phyloP scores from a whole-genome alignment of 2,329 filamentous ascomycete genomes.

The Penicillium concentricum region DNA sequence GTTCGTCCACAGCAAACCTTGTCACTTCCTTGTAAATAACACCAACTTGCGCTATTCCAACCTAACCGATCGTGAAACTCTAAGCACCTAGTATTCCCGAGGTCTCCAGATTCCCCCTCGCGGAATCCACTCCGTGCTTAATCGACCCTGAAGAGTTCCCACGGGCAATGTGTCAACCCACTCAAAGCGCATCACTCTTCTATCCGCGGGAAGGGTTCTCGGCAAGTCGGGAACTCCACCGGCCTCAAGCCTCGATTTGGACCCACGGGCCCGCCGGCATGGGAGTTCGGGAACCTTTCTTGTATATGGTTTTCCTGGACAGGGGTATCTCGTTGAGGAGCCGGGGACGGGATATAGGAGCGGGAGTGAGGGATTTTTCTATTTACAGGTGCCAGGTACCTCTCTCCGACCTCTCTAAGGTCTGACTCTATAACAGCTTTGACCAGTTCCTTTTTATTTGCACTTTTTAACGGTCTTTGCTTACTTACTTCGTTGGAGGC shows the following conservation, averaged over 20 bases:
- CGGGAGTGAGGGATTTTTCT: background rate
- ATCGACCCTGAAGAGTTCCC: background rate
- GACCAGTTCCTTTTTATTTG: background rate
- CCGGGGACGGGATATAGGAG: background rate
- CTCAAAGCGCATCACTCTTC: background rate
- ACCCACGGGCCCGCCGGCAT: constrained; percentile 9
- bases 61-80: background rate
- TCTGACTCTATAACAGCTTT: background rate
- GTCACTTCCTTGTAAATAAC: background rate
- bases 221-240: constrained; percentile 10
- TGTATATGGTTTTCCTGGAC: background rate
- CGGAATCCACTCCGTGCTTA: constrained; percentile 1
- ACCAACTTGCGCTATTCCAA: background rate
- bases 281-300: constrained; percentile 10
- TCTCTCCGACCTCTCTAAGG: background rate
- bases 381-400: background rate
- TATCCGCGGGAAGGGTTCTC: constrained; percentile 13
- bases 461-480: background rate
- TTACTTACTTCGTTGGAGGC: background rate
- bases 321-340: background rate
- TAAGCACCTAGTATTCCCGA: background rate
- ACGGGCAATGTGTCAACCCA: background rate
- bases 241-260: background rate
- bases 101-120: background rate
- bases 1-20: background rate